phyloP scores from a whole-genome alignment of 1,139 yeast species.

The Sugiyamaella sp. region DNA sequence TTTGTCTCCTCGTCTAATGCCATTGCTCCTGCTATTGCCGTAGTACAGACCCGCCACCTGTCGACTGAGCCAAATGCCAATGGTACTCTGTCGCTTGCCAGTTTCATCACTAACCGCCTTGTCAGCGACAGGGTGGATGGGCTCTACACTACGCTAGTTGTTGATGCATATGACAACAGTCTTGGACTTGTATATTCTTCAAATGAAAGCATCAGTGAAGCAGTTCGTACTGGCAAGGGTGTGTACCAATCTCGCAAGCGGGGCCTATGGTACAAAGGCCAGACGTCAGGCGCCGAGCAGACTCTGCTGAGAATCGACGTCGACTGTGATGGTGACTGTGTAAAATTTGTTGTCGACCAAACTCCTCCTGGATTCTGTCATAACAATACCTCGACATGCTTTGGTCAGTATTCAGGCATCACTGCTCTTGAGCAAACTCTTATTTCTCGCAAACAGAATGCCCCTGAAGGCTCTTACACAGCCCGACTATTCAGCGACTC shows the following conservation, averaged over 20 bases:
- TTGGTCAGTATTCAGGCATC: constrained; percentile 61
- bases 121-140: constrained; percentile 87
- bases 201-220: constrained; percentile 73
- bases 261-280: constrained; percentile 95
- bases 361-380: constrained; percentile 91
- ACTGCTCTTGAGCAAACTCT: constrained; percentile 68
- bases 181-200: constrained; percentile 94
- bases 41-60: constrained; percentile 49
- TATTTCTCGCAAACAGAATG: constrained; percentile 50
- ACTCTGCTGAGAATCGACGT: constrained; percentile 61
- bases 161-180: constrained; percentile 64
- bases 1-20: constrained; percentile 30
- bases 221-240: constrained; percentile 80
- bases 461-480: constrained; percentile 93
- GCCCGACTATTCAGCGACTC: constrained; percentile 82
- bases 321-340: constrained; percentile 93
- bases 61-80: constrained; percentile 46
- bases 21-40: constrained; percentile 49
- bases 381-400: constrained; percentile 77
- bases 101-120: constrained; percentile 57
- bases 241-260: constrained; percentile 91
- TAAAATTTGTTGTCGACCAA: constrained; percentile 84
- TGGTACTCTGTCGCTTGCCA: constrained; percentile 51
- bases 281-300: constrained; percentile 94
- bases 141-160: constrained; percentile 80